phyloP scores from a whole-genome alignment of 768 basidiomycete species.

The Mrakia frigida region DNA sequence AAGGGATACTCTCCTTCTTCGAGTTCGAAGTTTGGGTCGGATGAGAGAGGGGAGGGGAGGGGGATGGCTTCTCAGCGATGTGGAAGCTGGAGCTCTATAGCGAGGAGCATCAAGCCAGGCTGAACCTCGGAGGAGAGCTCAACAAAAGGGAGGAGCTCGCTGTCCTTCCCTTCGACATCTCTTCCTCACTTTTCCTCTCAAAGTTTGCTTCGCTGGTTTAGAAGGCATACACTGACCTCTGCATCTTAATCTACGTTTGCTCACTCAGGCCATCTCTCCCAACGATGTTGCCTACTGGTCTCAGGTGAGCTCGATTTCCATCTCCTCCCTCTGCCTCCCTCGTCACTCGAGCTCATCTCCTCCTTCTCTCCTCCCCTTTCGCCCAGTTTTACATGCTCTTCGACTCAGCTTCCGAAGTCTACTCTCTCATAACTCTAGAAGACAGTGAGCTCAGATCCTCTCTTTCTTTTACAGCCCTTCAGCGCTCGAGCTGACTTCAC shows the following conservation, averaged over 20 bases:
- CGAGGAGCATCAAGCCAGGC: too few relatives aligned
- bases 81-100: too few relatives aligned
- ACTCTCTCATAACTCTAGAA: constrained; percentile 77
- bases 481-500: neutral
- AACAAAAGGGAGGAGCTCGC: too few relatives aligned
- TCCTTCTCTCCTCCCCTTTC: neutral
- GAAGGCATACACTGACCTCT: constrained; percentile 20
- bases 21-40: too few relatives aligned
- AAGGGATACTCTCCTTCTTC: too few relatives aligned
- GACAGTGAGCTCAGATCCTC: constrained; percentile 56
- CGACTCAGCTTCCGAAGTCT: constrained; percentile 84
- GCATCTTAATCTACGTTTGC: neutral
- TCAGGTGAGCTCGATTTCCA: constrained; percentile 55
- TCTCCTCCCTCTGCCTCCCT: neutral
- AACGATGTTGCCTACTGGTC: constrained; percentile 75
- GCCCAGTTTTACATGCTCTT: constrained; percentile 73
- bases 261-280: constrained; percentile 4
- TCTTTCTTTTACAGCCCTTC: constrained; percentile 16
- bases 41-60: too few relatives aligned
- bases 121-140: too few relatives aligned
- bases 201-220: too few relatives aligned
- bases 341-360: constrained; percentile 23
- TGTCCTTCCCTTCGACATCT: too few relatives aligned
- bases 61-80: too few relatives aligned
- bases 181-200: too few relatives aligned